Percentiles rank a stretch among this genome's conserved stretches.
These are phyloP conservation scores for Hippophae rhamnoides DNA, from an alignment of 306 rosid genomes.

Conservation along the genomic window DNA sequence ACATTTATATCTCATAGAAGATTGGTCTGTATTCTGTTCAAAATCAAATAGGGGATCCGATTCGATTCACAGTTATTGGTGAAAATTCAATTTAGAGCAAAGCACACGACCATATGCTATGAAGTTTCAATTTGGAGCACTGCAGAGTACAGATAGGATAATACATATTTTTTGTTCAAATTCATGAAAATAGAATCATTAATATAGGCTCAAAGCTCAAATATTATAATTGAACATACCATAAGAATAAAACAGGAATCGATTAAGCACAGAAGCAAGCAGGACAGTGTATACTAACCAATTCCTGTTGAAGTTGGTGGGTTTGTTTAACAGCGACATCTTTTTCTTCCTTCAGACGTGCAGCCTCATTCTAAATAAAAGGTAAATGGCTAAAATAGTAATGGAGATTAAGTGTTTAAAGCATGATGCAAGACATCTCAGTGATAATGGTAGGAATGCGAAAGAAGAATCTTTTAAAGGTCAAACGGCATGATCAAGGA, in stretches of 20 bases:
- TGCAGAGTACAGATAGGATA: no score
- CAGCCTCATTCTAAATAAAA: slow-evolving; percentile 33
- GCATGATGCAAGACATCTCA: background rate
- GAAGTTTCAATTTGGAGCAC: no score
- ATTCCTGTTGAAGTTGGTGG: slow-evolving; percentile 69
- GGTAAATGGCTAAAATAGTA: slow-evolving; percentile 11
- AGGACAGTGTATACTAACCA: slow-evolving; percentile 35
- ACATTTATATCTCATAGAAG: background rate
- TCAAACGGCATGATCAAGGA: no score
- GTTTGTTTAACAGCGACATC: slow-evolving; percentile 66
- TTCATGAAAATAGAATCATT: background rate
- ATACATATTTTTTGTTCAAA: background rate
- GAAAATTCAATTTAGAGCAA: background rate
- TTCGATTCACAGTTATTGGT: background rate
- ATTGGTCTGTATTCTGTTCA: no score
- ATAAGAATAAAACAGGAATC: slow-evolving; percentile 3
- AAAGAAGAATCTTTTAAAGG: background rate
- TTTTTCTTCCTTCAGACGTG: slow-evolving; percentile 78
- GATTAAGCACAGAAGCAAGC: slow-evolving; percentile 1
- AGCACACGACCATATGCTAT: background rate
- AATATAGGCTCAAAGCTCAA: background rate
- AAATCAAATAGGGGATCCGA: no score
- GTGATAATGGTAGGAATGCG: background rate
- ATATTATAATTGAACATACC: background rate
- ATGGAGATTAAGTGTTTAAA: slow-evolving; percentile 4